Evolutionary conservation across 805 yeast genomes (phyloP).

Genomic region (Candida piceae): DNA sequence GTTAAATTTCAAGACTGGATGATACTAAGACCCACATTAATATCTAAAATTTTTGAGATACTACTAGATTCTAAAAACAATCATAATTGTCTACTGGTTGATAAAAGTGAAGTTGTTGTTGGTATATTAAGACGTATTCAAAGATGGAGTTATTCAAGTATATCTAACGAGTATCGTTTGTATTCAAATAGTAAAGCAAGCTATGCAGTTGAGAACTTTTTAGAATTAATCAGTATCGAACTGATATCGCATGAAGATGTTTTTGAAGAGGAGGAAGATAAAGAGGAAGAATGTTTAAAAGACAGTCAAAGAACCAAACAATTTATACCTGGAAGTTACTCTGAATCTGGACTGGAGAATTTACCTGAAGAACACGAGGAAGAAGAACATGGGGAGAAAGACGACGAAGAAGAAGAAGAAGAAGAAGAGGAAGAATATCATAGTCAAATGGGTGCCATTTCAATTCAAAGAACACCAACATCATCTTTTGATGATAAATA

Average conservation of each 20-base stretch:
- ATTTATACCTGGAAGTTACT: too few relatives aligned
- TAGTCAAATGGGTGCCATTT: too few relatives aligned
- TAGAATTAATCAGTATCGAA: conserved; percentile 65
- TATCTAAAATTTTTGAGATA: conserved; percentile 61
- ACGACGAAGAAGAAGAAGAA: too few relatives aligned
- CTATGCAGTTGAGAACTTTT: conserved; percentile 74
- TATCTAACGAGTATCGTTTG: conserved; percentile 78
- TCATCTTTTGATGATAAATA: neutral
- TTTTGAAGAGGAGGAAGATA: conserved; percentile 1
- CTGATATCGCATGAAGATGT: conserved; percentile 36
- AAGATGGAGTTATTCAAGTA: conserved; percentile 83
- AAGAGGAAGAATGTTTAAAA: too few relatives aligned
- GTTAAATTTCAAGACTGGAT: conserved; percentile 52
- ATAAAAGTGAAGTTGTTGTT: conserved; percentile 71
- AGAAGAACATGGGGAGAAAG: too few relatives aligned
- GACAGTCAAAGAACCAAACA: too few relatives aligned
- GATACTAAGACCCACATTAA: conserved; percentile 62
- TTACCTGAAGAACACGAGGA: too few relatives aligned
- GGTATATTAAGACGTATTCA: conserved; percentile 80
- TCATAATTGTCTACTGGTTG: conserved; percentile 71
- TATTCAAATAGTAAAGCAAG: conserved; percentile 65
- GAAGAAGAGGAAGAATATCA: too few relatives aligned
- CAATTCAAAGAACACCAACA: too few relatives aligned
- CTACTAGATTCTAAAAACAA: conserved; percentile 53
- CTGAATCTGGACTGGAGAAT: too few relatives aligned